These are phyloP conservation scores for Chaetomiaceae sp. DNA, from an alignment of 2,329 filamentous ascomycete genomes.

Conservation along the genomic window DNA sequence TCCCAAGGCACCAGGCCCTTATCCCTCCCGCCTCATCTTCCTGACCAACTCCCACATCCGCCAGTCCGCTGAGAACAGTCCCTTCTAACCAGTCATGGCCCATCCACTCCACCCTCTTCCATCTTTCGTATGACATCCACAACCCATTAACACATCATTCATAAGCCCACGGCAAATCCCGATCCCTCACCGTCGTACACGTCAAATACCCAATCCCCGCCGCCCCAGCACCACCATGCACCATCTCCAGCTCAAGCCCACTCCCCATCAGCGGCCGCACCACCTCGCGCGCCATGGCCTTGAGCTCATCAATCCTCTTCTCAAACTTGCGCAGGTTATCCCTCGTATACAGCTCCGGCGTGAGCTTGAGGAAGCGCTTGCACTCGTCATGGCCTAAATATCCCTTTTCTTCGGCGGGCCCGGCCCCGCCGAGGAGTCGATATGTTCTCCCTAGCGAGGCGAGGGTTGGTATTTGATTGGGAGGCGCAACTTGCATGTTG, in stretches of 20 bases:
- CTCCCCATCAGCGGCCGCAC: constrained; percentile 85
- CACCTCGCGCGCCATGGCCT: constrained; percentile 73
- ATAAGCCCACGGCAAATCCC: constrained; percentile 49
- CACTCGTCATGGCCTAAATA: constrained; percentile 84
- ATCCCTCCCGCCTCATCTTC: not conserved
- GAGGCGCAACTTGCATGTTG: constrained; percentile 21
- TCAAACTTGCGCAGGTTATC: constrained; percentile 87
- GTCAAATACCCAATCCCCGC: constrained; percentile 48
- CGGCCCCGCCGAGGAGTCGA: constrained; percentile 60
- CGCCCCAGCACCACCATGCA: constrained; percentile 37
- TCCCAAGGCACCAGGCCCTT: constrained; percentile 10
- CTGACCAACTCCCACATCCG: not conserved
- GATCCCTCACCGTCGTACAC: constrained; percentile 45
- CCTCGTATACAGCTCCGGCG: constrained; percentile 74
- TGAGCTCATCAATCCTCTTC: constrained; percentile 82
- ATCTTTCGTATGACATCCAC: not conserved
- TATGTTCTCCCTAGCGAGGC: constrained; percentile 69
- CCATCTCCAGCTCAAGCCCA: constrained; percentile 73
- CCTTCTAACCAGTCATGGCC: not conserved
- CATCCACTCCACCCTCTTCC: not conserved
- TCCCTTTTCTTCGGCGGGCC: constrained; percentile 28
- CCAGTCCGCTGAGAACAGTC: not conserved
- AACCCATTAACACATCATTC: constrained; percentile 19
- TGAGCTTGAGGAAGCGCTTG: constrained; percentile 82
- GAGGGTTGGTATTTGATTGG: constrained; percentile 36